Percentiles rank a stretch among this genome's conserved stretches.
These are phyloP conservation scores for Pythium chondricola DNA, from an alignment of 352 stramenopile species.

Conservation along the genomic window DNA sequence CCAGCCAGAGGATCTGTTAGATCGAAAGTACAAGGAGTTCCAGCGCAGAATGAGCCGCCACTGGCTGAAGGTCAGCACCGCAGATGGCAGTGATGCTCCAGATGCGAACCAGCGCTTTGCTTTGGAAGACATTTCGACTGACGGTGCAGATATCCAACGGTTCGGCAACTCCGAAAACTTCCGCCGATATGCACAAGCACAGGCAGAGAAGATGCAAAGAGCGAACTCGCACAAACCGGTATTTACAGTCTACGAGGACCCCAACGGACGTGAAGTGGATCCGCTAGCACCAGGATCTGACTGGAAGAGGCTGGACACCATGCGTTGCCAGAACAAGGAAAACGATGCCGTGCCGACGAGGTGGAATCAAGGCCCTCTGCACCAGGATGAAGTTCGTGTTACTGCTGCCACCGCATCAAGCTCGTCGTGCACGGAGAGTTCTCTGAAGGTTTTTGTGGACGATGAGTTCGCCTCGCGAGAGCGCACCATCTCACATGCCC, in stretches of 20 bases:
- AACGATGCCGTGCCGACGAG: slow-evolving; percentile 45
- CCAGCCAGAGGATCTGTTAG: slow-evolving; percentile 53
- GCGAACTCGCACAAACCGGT: slow-evolving; percentile 73
- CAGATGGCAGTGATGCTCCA: slow-evolving; percentile 18
- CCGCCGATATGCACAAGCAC: slow-evolving; percentile 51
- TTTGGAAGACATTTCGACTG: slow-evolving; percentile 52
- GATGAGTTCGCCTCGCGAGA: slow-evolving; percentile 38
- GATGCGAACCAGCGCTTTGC: slow-evolving; percentile 52
- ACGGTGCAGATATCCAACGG: slow-evolving; percentile 45
- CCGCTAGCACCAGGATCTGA: slow-evolving; percentile 48
- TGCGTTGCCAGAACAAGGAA: slow-evolving; percentile 75
- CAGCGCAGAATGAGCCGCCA: slow-evolving; percentile 78
- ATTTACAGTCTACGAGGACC: slow-evolving; percentile 81
- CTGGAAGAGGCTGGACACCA: slow-evolving; percentile 62
- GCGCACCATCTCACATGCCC: slow-evolving; percentile 10
- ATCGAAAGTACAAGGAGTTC: slow-evolving; percentile 79
- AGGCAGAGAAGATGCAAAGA: slow-evolving; percentile 49
- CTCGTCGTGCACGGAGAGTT: slow-evolving; percentile 2
- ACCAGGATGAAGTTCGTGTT: background rate
- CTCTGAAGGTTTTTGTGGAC: slow-evolving; percentile 76
- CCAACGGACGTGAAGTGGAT: slow-evolving; percentile 43
- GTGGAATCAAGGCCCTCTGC: slow-evolving; percentile 37
- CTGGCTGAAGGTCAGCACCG: slow-evolving; percentile 64
- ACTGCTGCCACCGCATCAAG: background rate
- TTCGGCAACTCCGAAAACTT: slow-evolving; percentile 51